Percentiles rank a stretch among this genome's conserved stretches.
phyloP scores from a whole-genome alignment of 495 filamentous ascomycete species.

The Darksidea phi region DNA sequence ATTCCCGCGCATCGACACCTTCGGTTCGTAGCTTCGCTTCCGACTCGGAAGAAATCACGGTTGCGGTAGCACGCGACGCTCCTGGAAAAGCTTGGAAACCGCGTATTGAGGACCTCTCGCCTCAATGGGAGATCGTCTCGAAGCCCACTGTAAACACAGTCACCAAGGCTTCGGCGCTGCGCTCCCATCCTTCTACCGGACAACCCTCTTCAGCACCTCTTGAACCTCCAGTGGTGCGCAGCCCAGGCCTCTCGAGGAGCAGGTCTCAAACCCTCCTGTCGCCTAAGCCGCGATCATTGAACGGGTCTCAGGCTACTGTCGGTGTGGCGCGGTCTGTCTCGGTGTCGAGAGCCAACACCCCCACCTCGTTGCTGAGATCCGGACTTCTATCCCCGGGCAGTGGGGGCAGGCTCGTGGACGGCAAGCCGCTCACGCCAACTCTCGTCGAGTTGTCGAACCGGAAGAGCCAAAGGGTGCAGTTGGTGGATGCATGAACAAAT shows the following conservation, averaged over 20 bases:
- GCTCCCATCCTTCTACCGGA: constrained; percentile 1
- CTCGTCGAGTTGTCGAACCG: constrained; percentile 35
- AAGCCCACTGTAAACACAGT: constrained; percentile 14
- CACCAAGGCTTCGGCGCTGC: background rate
- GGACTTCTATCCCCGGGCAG: constrained; percentile 2
- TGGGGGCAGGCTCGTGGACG: constrained; percentile 27
- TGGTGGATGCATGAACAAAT: constrained; percentile 28
- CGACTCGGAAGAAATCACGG: constrained; percentile 40
- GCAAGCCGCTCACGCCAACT: constrained; percentile 31
- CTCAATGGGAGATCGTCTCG: constrained; percentile 54
- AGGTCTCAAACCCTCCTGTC: constrained; percentile 5
- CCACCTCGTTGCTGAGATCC: constrained; percentile 20
- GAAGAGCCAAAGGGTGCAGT: constrained; percentile 33
- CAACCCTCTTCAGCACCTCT: constrained; percentile 23
- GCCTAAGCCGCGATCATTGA: constrained; percentile 17
- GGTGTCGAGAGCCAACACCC: constrained; percentile 24
- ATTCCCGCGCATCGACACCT: constrained; percentile 35
- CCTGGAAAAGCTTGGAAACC: constrained; percentile 40
- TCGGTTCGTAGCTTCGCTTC: constrained; percentile 50
- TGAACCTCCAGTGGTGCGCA: background rate
- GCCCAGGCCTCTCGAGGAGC: background rate
- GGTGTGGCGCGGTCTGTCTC: constrained; percentile 30
- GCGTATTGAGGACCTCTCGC: constrained; percentile 40
- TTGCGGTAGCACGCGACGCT: constrained; percentile 37
- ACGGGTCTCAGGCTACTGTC: constrained; percentile 9